A percentile compares a stretch with the other conserved stretches of the same genome.
Evolutionary conservation across 1,284 basidiomycete genomes (phyloP).

Genomic region (Pseudozyma tsukubaensis): DNA sequence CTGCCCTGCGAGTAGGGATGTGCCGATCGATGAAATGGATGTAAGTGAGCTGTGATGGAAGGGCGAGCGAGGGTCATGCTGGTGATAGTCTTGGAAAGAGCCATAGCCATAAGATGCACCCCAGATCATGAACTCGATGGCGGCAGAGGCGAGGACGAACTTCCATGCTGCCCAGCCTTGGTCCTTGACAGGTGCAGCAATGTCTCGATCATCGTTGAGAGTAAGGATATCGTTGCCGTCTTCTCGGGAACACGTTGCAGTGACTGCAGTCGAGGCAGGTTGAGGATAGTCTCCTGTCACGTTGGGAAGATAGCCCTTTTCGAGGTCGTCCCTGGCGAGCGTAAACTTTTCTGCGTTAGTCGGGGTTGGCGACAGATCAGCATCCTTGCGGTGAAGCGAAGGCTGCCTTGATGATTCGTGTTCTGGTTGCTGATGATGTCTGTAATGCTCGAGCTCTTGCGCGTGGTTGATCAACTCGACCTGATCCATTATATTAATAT

Average conservation of each 20-base stretch:
- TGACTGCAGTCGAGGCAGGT: neutral
- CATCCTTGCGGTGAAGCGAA: neutral
- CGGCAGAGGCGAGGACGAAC: constrained; percentile 36
- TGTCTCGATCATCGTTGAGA: neutral
- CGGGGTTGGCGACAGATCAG: neutral
- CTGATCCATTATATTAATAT: constrained; percentile 39
- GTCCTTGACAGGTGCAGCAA: constrained; percentile 14
- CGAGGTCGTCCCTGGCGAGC: neutral
- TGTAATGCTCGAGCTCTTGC: constrained; percentile 17
- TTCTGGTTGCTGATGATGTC: neutral
- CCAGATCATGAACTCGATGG: constrained; percentile 55
- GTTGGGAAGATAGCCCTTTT: neutral
- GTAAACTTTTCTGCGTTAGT: constrained; percentile 9
- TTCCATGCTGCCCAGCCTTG: constrained; percentile 39
- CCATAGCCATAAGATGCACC: constrained; percentile 58
- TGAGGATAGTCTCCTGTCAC: neutral
- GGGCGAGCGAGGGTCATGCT: constrained; percentile 45
- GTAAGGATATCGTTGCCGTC: neutral
- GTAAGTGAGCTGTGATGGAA: constrained; percentile 46
- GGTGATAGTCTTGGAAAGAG: constrained; percentile 63
- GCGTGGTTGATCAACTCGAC: constrained; percentile 18
- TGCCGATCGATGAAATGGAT: constrained; percentile 52
- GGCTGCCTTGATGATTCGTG: neutral
- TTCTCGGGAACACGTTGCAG: neutral
- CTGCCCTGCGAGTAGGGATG: constrained; percentile 47